These are phyloP conservation scores for Pelargonium australe DNA, from an alignment of 441 rosid species.

Conservation along the genomic window DNA sequence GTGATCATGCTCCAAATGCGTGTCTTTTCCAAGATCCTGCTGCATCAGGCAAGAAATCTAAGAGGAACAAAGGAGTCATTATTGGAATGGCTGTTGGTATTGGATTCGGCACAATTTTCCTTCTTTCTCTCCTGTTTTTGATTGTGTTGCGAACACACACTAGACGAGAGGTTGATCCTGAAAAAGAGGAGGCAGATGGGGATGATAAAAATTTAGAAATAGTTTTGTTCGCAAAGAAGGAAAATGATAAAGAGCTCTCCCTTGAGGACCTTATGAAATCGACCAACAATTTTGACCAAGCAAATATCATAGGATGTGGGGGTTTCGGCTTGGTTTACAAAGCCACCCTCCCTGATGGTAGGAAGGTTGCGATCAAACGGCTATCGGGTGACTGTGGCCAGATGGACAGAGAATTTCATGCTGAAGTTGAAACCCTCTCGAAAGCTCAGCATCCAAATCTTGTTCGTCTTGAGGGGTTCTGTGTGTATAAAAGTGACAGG, in stretches of 20 bases:
- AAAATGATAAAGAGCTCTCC: constrained; percentile 40
- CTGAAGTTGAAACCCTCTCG: constrained; percentile 77
- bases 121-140: constrained; percentile 35
- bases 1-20: constrained; percentile 43
- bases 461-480: constrained; percentile 64
- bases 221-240: constrained; percentile 57
- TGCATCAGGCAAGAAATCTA: constrained; percentile 22
- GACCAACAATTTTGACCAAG: constrained; percentile 57
- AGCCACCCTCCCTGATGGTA: constrained; percentile 55
- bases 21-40: constrained; percentile 7
- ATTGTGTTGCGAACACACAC: constrained; percentile 46
- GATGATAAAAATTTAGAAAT: constrained; percentile 40
- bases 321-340: constrained; percentile 76
- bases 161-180: constrained; percentile 63
- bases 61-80: constrained; percentile 27
- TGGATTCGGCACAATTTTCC: constrained; percentile 39
- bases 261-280: constrained; percentile 56
- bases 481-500: constrained; percentile 43
- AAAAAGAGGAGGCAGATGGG: constrained; percentile 39
- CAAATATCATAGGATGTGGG: constrained; percentile 70
- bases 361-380: constrained; percentile 57
- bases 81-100: constrained; percentile 56
- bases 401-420: constrained; percentile 65
- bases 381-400: constrained; percentile 74
- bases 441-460: constrained; percentile 77